Evolutionary conservation across 2,329 filamentous ascomycete species (phyloP).

Genomic region (Daldinia sp.): DNA sequence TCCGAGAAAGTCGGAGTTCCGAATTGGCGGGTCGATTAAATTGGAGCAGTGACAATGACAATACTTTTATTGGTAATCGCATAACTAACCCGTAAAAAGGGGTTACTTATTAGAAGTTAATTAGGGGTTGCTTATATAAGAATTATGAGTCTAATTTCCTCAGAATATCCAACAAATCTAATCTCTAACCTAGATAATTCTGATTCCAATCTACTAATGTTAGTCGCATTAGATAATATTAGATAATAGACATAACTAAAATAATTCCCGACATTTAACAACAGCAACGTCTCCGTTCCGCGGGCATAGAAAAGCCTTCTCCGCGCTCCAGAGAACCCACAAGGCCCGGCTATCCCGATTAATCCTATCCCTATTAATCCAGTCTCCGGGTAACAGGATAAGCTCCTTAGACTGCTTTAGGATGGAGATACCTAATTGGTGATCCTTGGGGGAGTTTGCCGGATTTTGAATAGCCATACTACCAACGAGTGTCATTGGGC

Average conservation of each 20-base stretch:
- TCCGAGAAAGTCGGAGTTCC: conserved; percentile 35
- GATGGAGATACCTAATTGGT: background rate
- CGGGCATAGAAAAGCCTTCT: conserved; percentile 40
- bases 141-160: too few relatives aligned
- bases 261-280: conserved; percentile 23
- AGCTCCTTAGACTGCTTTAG: conserved; percentile 22
- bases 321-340: conserved; percentile 27
- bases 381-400: conserved; percentile 41
- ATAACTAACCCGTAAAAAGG: too few relatives aligned
- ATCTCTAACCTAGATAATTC: too few relatives aligned
- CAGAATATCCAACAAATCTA: too few relatives aligned
- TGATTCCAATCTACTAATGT: too few relatives aligned
- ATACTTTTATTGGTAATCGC: conserved; percentile 9
- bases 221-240: too few relatives aligned
- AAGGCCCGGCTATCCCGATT: too few relatives aligned
- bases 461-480: background rate
- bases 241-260: conserved; percentile 12
- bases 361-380: conserved; percentile 39
- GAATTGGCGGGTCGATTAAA: background rate
- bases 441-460: background rate
- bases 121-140: too few relatives aligned
- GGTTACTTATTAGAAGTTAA: too few relatives aligned
- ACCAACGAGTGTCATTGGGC: background rate
- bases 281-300: conserved; percentile 40
- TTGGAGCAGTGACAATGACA: background rate